Evolutionary conservation across 441 rosid species (phyloP).

Genomic region (Erysimum cheiri): DNA sequence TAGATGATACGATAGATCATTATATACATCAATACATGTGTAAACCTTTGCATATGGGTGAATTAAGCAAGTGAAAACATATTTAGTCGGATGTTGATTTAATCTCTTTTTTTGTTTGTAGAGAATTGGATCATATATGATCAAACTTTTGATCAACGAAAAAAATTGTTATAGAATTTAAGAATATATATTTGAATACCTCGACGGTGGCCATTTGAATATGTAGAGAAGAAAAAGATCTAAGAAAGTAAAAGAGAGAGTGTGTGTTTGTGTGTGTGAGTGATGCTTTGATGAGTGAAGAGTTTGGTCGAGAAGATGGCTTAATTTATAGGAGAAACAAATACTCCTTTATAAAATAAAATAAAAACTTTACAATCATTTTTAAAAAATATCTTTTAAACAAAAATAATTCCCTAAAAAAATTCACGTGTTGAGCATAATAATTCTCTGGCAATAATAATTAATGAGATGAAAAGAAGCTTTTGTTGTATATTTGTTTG

Average conservation of each 20-base stretch:
- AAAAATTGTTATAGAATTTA: background rate
- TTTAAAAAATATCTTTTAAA: background rate
- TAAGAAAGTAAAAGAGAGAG: slow-evolving; percentile 12
- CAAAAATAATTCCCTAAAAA: background rate
- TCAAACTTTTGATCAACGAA: slow-evolving; percentile 15
- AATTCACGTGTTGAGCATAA: slow-evolving; percentile 3
- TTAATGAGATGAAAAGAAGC: slow-evolving; percentile 31
- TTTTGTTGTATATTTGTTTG: slow-evolving; percentile 36
- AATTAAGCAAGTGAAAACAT: slow-evolving; percentile 10
- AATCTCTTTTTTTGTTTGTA: background rate
- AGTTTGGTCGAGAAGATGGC: slow-evolving; percentile 33
- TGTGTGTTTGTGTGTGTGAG: slow-evolving; percentile 22
- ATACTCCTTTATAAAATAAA: background rate
- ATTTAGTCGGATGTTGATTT: background rate
- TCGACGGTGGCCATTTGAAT: slow-evolving; percentile 45
- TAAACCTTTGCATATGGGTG: slow-evolving; percentile 8
- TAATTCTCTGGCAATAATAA: slow-evolving; percentile 33
- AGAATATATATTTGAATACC: slow-evolving; percentile 23
- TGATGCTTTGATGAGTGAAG: slow-evolving; percentile 43
- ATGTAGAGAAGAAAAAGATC: slow-evolving; percentile 16
- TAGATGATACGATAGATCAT: slow-evolving; percentile 2
- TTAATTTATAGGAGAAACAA: slow-evolving; percentile 43
- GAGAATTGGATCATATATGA: slow-evolving; percentile 4
- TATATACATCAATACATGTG: background rate
- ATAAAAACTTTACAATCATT: background rate